Conservation (phyloP, 768 basidiomycete species). For the Clavulina sp. region DNA sequence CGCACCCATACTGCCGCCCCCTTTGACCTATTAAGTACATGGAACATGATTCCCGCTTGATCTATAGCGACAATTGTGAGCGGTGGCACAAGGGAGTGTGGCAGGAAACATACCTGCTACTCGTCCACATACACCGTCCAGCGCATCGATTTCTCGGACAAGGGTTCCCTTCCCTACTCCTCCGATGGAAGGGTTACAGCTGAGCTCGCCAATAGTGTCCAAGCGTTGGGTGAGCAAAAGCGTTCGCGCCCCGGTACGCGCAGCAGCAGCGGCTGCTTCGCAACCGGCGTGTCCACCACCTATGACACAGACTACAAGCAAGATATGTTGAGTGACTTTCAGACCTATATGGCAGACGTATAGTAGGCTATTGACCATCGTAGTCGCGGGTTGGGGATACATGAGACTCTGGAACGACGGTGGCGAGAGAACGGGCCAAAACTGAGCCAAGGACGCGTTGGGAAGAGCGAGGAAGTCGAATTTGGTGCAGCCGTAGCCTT, state of each 20-base stretch:
- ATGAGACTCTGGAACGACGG: too few relatives aligned
- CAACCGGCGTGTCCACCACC: conserved; percentile 90
- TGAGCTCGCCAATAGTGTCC: conserved; percentile 67
- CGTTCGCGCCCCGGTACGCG: conserved; percentile 66
- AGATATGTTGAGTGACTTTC: too few relatives aligned
- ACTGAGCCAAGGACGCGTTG: too few relatives aligned
- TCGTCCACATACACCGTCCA: conserved; percentile 72
- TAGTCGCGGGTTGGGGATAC: too few relatives aligned
- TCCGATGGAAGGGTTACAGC: conserved; percentile 85
- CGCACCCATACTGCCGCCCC: conserved; percentile 81
- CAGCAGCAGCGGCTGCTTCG: conserved; percentile 77
- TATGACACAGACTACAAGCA: conserved; percentile 51
- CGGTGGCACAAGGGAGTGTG: background rate
- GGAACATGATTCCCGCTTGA: conserved; percentile 77
- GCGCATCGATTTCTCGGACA: conserved; percentile 79
- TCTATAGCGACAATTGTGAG: conserved; percentile 26
- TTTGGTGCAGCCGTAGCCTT: too few relatives aligned
- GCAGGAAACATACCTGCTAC: conserved; percentile 47
- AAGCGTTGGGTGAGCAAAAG: conserved; percentile 66
- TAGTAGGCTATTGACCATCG: too few relatives aligned
- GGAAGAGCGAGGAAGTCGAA: too few relatives aligned
- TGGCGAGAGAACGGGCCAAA: too few relatives aligned
- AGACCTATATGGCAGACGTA: too few relatives aligned
- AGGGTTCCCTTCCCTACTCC: conserved; percentile 85
- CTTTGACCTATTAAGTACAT: conserved; percentile 67